These are phyloP conservation scores for Globisporangium cederbergense DNA, from an alignment of 352 stramenopile species.

Conservation along the genomic window DNA sequence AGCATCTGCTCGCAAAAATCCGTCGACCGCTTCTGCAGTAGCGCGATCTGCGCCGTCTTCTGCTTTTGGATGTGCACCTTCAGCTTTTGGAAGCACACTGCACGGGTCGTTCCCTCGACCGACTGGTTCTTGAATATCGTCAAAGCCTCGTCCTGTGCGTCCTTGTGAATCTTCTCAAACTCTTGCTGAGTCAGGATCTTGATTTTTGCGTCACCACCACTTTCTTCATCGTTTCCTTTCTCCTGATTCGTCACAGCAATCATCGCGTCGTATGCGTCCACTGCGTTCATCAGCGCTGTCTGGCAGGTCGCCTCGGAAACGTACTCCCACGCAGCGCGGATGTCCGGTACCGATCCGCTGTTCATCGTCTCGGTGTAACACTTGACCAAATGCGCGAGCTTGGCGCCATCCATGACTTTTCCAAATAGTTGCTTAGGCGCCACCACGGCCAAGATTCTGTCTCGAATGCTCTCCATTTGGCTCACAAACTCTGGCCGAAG, in stretches of 20 bases:
- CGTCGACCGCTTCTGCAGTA: constrained; percentile 57
- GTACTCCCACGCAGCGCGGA: constrained; percentile 82
- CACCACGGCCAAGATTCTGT: constrained; percentile 46
- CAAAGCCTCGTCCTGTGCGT: constrained; percentile 68
- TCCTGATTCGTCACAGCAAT: constrained; percentile 35
- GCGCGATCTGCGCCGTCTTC: constrained; percentile 44
- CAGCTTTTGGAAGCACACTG: constrained; percentile 69
- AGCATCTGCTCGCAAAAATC: constrained; percentile 51
- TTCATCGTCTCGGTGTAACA: constrained; percentile 83
- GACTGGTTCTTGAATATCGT: constrained; percentile 64
- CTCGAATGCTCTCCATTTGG: constrained; percentile 59
- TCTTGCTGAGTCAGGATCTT: constrained; percentile 57
- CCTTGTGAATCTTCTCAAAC: constrained; percentile 73
- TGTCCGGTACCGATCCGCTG: constrained; percentile 70
- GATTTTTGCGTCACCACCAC: constrained; percentile 22
- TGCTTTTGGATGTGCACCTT: constrained; percentile 69
- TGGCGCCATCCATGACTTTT: constrained; percentile 56
- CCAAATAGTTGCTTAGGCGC: constrained; percentile 63
- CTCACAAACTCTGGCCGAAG: constrained; percentile 76
- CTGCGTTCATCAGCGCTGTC: constrained; percentile 44
- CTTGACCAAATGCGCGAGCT: constrained; percentile 55
- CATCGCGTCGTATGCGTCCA: constrained; percentile 50
- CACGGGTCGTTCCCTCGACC: constrained; percentile 57
- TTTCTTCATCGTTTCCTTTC: constrained; percentile 14
- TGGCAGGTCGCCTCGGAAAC: constrained; percentile 78